Evolutionary conservation across 1,284 basidiomycete genomes (phyloP), one percentile per base, ranked within the genome.

Genomic region (Sporisorium scitamineum): DNA sequence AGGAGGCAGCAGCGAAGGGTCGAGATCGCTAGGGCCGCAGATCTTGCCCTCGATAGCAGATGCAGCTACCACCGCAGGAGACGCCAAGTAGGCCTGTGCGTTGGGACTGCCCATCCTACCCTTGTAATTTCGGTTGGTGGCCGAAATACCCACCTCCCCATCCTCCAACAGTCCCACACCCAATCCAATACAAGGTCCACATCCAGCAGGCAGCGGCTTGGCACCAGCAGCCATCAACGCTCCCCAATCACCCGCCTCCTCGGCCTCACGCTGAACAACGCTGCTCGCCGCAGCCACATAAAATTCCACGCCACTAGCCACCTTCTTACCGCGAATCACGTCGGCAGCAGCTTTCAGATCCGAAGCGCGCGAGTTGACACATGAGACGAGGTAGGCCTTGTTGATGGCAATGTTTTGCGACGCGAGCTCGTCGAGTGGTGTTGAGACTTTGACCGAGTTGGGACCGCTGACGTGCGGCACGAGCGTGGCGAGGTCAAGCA

Each of bases 41-140:
- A 99, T 99, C 83, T 92, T 92, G 18, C 97, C 96, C 73, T 92
- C 93, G 58, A 95, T 88, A 0, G 96, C 97, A 65, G 93, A 95
- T 0, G 97, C 95, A 26, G 97, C 96, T 14, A 99, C 96, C 5
- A 99, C 95, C 2, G 94, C 95, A 0, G 96, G 96, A 68, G 93
- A 95, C 5, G 95, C 95, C 29, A 99, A 90, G 87, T 99, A 99
- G 0, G 96, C 96, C 76, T 93, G 90, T 0, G 96, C 96, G 54
- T 95, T 93, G 0, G 97, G 96, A 79, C 92, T 91, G 1, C 96
- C 96, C 96, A 99, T 99, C 11, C 96, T 89, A 6, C 96, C 96
- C 88, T 99, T 99, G 88, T 98, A 99, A 85, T 99, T 99, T 85
- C 96, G 89, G 87, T 99, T 99, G 14, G 96, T 99, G 7, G 97